Conservation (phyloP, 495 filamentous ascomycete species). For the Penicillium flavigenum region DNA sequence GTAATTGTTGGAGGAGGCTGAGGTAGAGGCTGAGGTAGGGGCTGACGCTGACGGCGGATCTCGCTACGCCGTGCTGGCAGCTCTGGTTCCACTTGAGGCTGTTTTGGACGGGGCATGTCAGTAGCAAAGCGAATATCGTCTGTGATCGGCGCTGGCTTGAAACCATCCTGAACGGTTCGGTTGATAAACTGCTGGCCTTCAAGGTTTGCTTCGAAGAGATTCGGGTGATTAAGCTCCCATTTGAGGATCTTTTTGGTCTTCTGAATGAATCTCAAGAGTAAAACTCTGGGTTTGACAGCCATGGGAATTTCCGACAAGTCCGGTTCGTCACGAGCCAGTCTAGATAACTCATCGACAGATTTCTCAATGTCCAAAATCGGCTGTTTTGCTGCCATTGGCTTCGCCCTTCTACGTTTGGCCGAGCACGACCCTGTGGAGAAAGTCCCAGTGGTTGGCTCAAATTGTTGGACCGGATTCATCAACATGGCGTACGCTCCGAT, state of each 20-base stretch:
- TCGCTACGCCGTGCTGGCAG: constrained; percentile 11
- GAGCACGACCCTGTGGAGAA: constrained; percentile 40
- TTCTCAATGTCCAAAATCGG: constrained; percentile 16
- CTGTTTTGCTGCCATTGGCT: neutral
- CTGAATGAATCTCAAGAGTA: constrained; percentile 20
- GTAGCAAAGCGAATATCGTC: constrained; percentile 38
- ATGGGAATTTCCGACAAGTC: neutral
- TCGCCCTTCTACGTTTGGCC: constrained; percentile 1
- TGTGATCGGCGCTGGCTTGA: constrained; percentile 34
- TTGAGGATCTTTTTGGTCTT: constrained; percentile 32
- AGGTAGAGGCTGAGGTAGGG: neutral
- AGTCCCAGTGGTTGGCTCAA: constrained; percentile 44
- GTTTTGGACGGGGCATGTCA: constrained; percentile 17
- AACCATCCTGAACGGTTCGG: constrained; percentile 33
- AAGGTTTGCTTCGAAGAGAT: constrained; percentile 26
- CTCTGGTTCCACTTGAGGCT: constrained; percentile 3
- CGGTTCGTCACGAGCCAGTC: constrained; percentile 15
- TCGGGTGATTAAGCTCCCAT: constrained; percentile 41
- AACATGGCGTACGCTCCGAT: constrained; percentile 41
- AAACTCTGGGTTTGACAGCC: neutral
- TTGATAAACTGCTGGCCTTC: constrained; percentile 34
- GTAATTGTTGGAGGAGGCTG: neutral
- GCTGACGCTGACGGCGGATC: neutral
- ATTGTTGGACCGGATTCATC: constrained; percentile 47
- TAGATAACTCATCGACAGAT: constrained; percentile 32